Evolutionary conservation across 768 basidiomycete species (phyloP).

Genomic region (Rhodocollybia butyracea): DNA sequence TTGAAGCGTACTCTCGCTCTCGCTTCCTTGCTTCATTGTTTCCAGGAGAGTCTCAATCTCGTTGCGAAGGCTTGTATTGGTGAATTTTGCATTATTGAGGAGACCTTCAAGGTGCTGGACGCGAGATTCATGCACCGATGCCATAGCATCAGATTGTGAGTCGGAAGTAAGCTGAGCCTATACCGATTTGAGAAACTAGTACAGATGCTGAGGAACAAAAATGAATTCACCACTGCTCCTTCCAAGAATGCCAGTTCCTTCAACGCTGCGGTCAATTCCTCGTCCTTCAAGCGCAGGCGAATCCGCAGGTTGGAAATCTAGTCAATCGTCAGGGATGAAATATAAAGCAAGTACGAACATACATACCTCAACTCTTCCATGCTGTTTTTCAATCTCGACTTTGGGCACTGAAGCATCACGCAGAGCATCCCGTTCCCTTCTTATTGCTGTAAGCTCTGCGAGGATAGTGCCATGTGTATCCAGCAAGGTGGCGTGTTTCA

Average conservation of each 20-base stretch:
- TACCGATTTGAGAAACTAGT: background rate
- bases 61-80: background rate
- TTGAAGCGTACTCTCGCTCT: background rate
- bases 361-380: background rate
- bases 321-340: background rate
- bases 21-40: background rate
- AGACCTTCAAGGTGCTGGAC: background rate
- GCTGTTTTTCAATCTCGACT: background rate
- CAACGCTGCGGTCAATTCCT: background rate
- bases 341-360: background rate
- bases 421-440: background rate
- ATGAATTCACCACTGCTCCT: background rate
- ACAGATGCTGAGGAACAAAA: background rate
- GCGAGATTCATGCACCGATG: background rate
- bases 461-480: constrained; percentile 1
- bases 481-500: constrained; percentile 4
- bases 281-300: background rate
- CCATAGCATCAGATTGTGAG: background rate
- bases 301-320: constrained; percentile 1
- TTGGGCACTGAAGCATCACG: background rate
- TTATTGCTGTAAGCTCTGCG: constrained; percentile 1
- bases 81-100: background rate
- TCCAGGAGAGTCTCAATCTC: background rate
- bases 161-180: constrained; percentile 1
- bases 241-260: constrained; percentile 4